phyloP scores from a whole-genome alignment of 306 rosid genomes.

The Cucumis melo region DNA sequence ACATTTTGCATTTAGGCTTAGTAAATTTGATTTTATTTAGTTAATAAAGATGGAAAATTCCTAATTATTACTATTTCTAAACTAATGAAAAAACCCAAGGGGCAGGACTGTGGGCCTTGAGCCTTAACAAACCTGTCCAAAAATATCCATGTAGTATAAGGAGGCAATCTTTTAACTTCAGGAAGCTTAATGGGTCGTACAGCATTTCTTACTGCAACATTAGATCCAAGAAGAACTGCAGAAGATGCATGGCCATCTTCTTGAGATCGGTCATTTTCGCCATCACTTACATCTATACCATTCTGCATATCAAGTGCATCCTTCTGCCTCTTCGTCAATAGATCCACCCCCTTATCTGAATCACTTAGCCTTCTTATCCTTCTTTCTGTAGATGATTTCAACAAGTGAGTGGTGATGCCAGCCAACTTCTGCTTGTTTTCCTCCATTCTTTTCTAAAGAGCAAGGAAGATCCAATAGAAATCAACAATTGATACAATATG shows the following conservation, averaged over 20 bases:
- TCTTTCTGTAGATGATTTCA: slow-evolving; percentile 48
- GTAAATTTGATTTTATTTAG: too few species aligned
- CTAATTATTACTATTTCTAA: too few species aligned
- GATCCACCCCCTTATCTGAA: slow-evolving; percentile 32
- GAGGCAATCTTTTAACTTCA: slow-evolving; percentile 75
- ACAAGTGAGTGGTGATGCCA: slow-evolving; percentile 41
- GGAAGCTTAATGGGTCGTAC: slow-evolving; percentile 85
- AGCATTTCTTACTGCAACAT: slow-evolving; percentile 80
- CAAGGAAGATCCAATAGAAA: neutral
- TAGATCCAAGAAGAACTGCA: slow-evolving; percentile 92
- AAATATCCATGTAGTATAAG: slow-evolving; percentile 96
- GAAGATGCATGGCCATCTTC: slow-evolving; percentile 69
- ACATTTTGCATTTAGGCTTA: too few species aligned
- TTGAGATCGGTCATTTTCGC: slow-evolving; percentile 42
- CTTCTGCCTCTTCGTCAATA: slow-evolving; percentile 65
- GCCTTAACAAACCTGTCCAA: slow-evolving; percentile 63
- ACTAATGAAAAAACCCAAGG: neutral
- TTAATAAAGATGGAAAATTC: too few species aligned
- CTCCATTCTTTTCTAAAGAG: slow-evolving; percentile 63
- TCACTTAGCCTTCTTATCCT: slow-evolving; percentile 17
- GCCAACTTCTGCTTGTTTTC: slow-evolving; percentile 63
- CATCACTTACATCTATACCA: slow-evolving; percentile 49
- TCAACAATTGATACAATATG: neutral
- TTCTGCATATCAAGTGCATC: slow-evolving; percentile 83
- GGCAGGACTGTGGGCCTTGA: too few species aligned